Base-by-base conservation (phyloP, 1,284 basidiomycete species). In the Leccinum angustisporum region DNA sequence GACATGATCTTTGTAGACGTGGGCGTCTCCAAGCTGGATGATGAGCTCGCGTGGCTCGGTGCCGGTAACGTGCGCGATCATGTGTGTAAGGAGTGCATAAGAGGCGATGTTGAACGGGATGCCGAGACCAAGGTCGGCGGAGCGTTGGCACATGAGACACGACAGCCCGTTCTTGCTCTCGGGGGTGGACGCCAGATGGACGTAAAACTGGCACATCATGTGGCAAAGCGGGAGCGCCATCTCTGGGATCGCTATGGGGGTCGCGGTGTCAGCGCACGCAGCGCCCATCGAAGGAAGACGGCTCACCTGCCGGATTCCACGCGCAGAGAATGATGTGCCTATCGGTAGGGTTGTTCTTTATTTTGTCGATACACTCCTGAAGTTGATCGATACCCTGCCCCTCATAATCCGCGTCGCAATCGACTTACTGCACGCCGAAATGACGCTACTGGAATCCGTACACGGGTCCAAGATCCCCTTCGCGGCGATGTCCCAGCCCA, bases 401-500 rank as follows among this genome's bases (percentile, higher is more conserved):
- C 0, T 83, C 78, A 73, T 99, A 99, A 70, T 94, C 86, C 34
- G 83, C 80, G 52, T 96, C 92, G 66, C 90, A 92, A 65, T 93
- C 88, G 21, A 80, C 81, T 72, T 99, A 99, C 66, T 86, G 78
- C 0, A 97, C 97, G 1, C 97, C 97, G 76, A 98, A 99, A 75
- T 98, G 96, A 59, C 97, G 83, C 97, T 97, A 99, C 72, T 99
- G 97, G 75, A 99, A 99, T 0, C 97, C 97, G 74, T 99, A 99
- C 2, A 99, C 94, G 0, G 97, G 97, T 0, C 97, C 97, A 1
- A 99, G 78, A 74, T 98, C 97, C 7, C 97, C 97, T 72, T 94
- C 91, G 2, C 91, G 79, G n/a, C 95, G 81, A 70, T 97, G 88
- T 0, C 81, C 81, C 21, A 99, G 78, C 0, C 97, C 96, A 18